A percentile compares a stretch with the other conserved stretches of the same genome.
Evolutionary conservation across 2,329 filamentous ascomycete species (phyloP).

Genomic region (Setomelanomma holmii): DNA sequence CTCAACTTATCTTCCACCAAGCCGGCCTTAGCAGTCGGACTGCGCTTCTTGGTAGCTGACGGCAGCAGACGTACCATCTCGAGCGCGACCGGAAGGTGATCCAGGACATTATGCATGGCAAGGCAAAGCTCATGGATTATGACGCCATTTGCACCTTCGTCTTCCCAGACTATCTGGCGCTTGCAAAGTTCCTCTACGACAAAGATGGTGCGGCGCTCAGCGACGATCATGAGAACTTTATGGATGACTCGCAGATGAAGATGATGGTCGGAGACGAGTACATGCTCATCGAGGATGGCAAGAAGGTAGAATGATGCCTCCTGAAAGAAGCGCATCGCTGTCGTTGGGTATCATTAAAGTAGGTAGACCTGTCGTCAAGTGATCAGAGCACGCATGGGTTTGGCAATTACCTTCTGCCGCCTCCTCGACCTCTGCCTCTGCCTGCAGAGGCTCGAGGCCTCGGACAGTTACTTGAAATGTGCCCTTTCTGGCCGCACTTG

Average conservation of each 20-base stretch:
- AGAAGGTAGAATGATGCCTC: conserved; percentile 31
- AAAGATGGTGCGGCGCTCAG: conserved; percentile 52
- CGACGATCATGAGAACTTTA: conserved; percentile 48
- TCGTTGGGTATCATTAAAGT: conserved; percentile 13
- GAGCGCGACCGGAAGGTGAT: conserved; percentile 52
- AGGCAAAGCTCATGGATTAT: conserved; percentile 53
- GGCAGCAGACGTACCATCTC: conserved; percentile 53
- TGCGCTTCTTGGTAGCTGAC: conserved; percentile 6
- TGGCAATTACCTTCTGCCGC: conserved; percentile 27
- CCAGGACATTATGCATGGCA: conserved; percentile 55
- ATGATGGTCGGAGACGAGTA: conserved; percentile 58
- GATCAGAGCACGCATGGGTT: neutral
- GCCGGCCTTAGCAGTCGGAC: neutral
- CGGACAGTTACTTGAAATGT: conserved; percentile 65
- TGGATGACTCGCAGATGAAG: conserved; percentile 50
- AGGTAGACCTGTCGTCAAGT: neutral
- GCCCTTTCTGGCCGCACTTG: conserved; percentile 67
- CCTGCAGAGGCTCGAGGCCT: conserved; percentile 37
- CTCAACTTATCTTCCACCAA: neutral
- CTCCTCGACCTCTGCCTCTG: conserved; percentile 29
- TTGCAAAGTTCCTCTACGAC: conserved; percentile 57
- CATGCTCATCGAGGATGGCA: conserved; percentile 47
- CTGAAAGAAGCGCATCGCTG: neutral
- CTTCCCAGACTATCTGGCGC: conserved; percentile 55
- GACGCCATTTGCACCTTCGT: conserved; percentile 59